These are phyloP conservation scores for Hirsutella minnesotensis DNA, from an alignment of 2,329 filamentous ascomycete genomes.

Conservation along the genomic window DNA sequence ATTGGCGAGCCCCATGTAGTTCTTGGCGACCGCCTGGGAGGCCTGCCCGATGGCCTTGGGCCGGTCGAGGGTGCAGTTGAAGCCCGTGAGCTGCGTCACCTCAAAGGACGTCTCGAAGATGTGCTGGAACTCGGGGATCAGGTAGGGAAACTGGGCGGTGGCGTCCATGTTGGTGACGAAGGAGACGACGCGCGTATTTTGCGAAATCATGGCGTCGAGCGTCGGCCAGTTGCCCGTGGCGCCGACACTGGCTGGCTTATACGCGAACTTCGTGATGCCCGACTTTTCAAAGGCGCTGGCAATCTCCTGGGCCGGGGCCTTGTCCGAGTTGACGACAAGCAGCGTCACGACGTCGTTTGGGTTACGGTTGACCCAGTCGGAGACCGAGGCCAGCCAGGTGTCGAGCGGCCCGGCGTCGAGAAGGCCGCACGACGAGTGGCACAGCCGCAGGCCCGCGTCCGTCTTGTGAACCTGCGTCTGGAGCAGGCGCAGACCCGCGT, in stretches of 20 bases:
- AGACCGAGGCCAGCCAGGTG: conserved; percentile 52
- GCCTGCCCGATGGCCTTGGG: conserved; percentile 40
- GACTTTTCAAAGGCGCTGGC: conserved; percentile 41
- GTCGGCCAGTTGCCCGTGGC: conserved; percentile 53
- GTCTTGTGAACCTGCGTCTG: conserved; percentile 59
- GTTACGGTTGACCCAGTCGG: conserved; percentile 57
- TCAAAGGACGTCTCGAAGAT: conserved; percentile 66
- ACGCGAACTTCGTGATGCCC: conserved; percentile 51
- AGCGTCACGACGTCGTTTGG: conserved; percentile 66
- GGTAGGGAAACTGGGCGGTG: conserved; percentile 36
- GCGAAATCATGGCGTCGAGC: conserved; percentile 53
- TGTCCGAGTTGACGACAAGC: conserved; percentile 59
- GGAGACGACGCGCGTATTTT: conserved; percentile 52
- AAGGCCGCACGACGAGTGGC: conserved; percentile 55
- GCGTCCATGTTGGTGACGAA: conserved; percentile 49
- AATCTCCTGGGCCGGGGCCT: conserved; percentile 41
- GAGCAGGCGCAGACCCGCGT: conserved; percentile 59
- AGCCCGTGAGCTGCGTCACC: conserved; percentile 47
- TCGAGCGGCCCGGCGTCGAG: conserved; percentile 57
- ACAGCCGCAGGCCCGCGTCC: conserved; percentile 50
- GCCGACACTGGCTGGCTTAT: conserved; percentile 34
- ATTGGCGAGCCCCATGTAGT: conserved; percentile 63
- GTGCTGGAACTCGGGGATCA: conserved; percentile 51
- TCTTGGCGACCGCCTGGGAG: conserved; percentile 39
- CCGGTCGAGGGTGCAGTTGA: conserved; percentile 61